Evolutionary conservation across 345 rosid genomes (phyloP).

Genomic region (Sonneratia alba): DNA sequence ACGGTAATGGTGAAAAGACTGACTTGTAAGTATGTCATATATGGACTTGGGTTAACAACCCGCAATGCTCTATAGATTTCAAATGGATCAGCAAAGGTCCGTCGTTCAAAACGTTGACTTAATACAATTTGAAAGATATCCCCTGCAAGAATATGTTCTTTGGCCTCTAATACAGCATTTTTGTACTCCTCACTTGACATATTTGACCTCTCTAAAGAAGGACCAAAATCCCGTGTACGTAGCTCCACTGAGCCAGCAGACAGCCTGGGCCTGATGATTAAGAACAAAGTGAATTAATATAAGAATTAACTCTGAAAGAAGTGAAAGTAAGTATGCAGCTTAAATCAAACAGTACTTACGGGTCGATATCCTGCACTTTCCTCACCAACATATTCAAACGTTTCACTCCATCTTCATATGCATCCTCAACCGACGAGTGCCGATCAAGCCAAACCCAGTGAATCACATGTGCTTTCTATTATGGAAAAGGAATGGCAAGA

Average conservation of each 20-base stretch:
- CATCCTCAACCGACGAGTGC: conserved; percentile 36
- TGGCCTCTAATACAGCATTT: conserved; percentile 54
- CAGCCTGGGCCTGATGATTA: conserved; percentile 39
- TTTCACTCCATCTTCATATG: conserved; percentile 40
- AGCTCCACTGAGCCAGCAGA: conserved; percentile 46
- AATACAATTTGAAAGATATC: conserved; percentile 81
- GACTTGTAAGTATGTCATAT: conserved; percentile 81
- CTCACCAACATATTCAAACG: conserved; percentile 35
- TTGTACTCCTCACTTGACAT: conserved; percentile 66
- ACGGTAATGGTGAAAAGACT: conserved; percentile 12
- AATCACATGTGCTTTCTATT: conserved; percentile 43
- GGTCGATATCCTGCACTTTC: conserved; percentile 28
- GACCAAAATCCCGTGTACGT: conserved; percentile 52
- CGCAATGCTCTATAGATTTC: conserved; percentile 83
- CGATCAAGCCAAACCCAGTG: conserved; percentile 54
- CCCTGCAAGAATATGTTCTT: conserved; percentile 81
- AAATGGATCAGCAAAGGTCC: conserved; percentile 86
- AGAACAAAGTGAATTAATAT: conserved; percentile 11
- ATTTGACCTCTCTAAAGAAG: conserved; percentile 44
- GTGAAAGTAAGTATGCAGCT: not conserved
- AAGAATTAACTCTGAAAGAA: not conserved
- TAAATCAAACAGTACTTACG: conserved; percentile 24
- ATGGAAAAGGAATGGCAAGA: not conserved
- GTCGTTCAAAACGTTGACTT: conserved; percentile 82
- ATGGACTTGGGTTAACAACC: conserved; percentile 89